Evolutionary conservation across 2,329 filamentous ascomycete genomes (phyloP).

Genomic region (Graphium sp.): DNA sequence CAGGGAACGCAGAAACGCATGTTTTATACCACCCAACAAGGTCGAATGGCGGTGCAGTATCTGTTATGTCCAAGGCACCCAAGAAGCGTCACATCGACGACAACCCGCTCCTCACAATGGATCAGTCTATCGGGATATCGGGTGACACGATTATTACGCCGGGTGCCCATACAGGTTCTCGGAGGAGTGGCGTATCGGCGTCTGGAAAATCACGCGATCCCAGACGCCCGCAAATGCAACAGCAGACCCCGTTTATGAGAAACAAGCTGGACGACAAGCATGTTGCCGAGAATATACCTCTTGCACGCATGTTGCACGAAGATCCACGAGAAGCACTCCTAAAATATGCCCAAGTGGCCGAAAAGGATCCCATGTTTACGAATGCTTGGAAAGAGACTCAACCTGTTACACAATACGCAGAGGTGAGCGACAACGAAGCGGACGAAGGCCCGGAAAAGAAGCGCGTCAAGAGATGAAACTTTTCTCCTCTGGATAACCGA

Average conservation of each 20-base stretch:
- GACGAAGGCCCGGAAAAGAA: constrained; percentile 9
- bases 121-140: constrained; percentile 64
- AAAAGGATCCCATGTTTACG: constrained; percentile 89
- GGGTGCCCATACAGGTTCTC: constrained; percentile 32
- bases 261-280: constrained; percentile 79
- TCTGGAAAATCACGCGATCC: constrained; percentile 66
- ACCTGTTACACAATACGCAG: constrained; percentile 65
- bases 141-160: constrained; percentile 66
- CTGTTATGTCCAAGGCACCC: constrained; percentile 82
- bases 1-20: constrained; percentile 77
- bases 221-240: constrained; percentile 67
- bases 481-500: too few relatives aligned
- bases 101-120: constrained; percentile 72
- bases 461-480: constrained; percentile 2
- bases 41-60: constrained; percentile 66
- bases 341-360: constrained; percentile 85
- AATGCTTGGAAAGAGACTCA: constrained; percentile 86
- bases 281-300: constrained; percentile 73
- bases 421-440: constrained; percentile 6
- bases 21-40: constrained; percentile 80
- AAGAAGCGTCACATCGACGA: constrained; percentile 95
- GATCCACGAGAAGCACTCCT: constrained; percentile 86
- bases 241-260: constrained; percentile 79
- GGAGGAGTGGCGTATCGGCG: constrained; percentile 52
- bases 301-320: constrained; percentile 88